Base-by-base conservation (phyloP, 768 basidiomycete genomes). In the Suillus subluteus region DNA sequence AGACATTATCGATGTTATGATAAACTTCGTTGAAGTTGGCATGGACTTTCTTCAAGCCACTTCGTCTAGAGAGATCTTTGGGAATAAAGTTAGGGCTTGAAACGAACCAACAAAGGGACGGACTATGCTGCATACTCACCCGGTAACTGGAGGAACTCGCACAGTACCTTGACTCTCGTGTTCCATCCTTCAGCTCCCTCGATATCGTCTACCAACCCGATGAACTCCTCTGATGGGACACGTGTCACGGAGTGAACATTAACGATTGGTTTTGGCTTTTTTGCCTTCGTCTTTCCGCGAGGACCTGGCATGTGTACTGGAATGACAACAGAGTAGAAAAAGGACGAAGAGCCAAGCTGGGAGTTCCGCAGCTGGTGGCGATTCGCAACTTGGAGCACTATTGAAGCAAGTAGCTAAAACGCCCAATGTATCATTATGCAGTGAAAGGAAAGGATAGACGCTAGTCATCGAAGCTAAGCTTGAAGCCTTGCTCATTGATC, bases 41-140 rank as follows among this genome's bases (percentile, higher is more conserved):
- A 72, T 90, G 87, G 6, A 89, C 80, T 70, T 86, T 88, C 74
- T 88, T 91, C 67, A 91, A 75, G 15, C 88, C 89, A 71, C 81
- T 84, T 38, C 87, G 79, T 16, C 78, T 84, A 7, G 81, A 79
- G 21, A 90, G 76, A 72, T 90, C 89, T 90, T 67, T 15, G 18
- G 9, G 61, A 9, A 58, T 40, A n/a, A 6, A 58, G 48, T 73
- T 15, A 70, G 68, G 32, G 3, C 55, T 30, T 16, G 23, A 59
- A 54, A 12, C 9, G 50, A 0, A 18, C 0, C 0, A 5, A 4
- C 18, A 40, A 18, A 5, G 4, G 11, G 37, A 35, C 30, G 1
- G 0, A 18, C 59, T 46, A 55, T 69, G n/a, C n/a, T 37, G 58
- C 44, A 5, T n/a, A 73, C 80, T 15, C 68, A 85, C 88, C 87